Conservation (phyloP, 2,329 filamentous ascomycete species). For the Arthrobotrys conoides region DNA sequence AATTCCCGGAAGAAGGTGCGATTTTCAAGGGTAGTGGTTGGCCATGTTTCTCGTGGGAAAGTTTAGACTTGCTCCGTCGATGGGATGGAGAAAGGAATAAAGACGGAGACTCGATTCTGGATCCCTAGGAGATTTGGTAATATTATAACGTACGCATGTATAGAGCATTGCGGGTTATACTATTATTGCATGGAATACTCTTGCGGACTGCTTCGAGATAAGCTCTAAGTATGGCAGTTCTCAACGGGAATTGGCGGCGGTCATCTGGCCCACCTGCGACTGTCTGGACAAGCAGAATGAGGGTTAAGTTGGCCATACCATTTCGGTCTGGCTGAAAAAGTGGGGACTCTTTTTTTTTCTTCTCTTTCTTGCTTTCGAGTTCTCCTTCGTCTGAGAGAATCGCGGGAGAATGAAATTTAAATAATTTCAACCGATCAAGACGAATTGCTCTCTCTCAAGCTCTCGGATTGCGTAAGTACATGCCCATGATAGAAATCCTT, state of each 20-base stretch:
- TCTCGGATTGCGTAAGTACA: neutral
- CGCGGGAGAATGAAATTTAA: neutral
- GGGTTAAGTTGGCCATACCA: conserved; percentile 40
- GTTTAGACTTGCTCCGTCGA: conserved; percentile 27
- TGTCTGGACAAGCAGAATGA: conserved; percentile 7
- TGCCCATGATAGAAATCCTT: neutral
- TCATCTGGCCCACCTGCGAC: conserved; percentile 58
- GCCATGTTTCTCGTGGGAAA: conserved; percentile 36
- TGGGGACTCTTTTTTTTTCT: conserved; percentile 42
- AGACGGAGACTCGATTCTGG: conserved; percentile 9
- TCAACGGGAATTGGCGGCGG: conserved; percentile 51
- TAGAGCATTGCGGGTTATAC: conserved; percentile 18
- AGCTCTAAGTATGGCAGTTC: conserved; percentile 17
- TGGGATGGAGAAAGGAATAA: conserved; percentile 15
- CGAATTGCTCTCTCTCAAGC: neutral
- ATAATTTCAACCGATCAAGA: neutral
- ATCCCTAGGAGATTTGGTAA: neutral
- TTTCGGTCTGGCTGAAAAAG: conserved; percentile 49
- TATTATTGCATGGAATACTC: neutral
- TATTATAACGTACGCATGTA: neutral
- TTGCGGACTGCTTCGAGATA: conserved; percentile 16
- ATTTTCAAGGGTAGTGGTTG: conserved; percentile 53
- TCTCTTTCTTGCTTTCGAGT: neutral
- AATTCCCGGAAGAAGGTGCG: conserved; percentile 50
- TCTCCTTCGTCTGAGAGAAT: neutral